phyloP scores from a whole-genome alignment of 345 rosid genomes.

The Euphorbia lathyris region DNA sequence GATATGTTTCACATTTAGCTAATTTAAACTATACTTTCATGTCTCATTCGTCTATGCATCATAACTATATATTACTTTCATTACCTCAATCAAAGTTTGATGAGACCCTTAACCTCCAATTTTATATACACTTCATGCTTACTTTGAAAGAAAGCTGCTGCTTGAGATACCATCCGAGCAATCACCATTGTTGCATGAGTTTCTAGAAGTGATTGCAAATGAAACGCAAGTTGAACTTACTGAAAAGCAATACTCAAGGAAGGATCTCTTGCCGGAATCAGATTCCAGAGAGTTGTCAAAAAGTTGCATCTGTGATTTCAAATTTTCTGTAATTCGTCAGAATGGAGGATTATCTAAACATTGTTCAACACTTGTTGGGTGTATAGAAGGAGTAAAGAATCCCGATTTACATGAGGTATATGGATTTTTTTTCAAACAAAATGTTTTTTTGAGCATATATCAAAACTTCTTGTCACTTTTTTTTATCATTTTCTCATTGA shows the following conservation, averaged over 20 bases:
- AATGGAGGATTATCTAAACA: too few relatives aligned
- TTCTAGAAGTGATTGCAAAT: slow-evolving; percentile 46
- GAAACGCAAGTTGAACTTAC: slow-evolving; percentile 14
- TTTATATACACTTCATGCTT: slow-evolving; percentile 28
- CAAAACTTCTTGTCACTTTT: too few relatives aligned
- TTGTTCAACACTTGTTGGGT: too few relatives aligned
- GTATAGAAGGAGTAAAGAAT: too few relatives aligned
- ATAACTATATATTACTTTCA: background rate
- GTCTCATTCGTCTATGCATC: background rate
- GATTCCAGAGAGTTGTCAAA: background rate
- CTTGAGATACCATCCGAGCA: slow-evolving; percentile 45
- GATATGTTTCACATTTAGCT: background rate
- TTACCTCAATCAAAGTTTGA: background rate
- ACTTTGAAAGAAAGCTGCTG: slow-evolving; percentile 31
- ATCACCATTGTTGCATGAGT: slow-evolving; percentile 37
- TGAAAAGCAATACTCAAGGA: slow-evolving; percentile 1
- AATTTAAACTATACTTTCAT: background rate
- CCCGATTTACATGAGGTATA: too few relatives aligned
- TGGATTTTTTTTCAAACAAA: too few relatives aligned
- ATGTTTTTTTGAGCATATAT: too few relatives aligned
- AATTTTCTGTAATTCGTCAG: too few relatives aligned
- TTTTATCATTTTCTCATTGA: too few relatives aligned
- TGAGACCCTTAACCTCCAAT: slow-evolving; percentile 22
- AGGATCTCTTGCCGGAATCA: slow-evolving; percentile 6
- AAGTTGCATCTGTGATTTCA: background rate